Percentiles rank a stretch among this genome's conserved stretches.
phyloP scores from a whole-genome alignment of 2,329 filamentous ascomycete genomes.

The Mycogone perniciosa region DNA sequence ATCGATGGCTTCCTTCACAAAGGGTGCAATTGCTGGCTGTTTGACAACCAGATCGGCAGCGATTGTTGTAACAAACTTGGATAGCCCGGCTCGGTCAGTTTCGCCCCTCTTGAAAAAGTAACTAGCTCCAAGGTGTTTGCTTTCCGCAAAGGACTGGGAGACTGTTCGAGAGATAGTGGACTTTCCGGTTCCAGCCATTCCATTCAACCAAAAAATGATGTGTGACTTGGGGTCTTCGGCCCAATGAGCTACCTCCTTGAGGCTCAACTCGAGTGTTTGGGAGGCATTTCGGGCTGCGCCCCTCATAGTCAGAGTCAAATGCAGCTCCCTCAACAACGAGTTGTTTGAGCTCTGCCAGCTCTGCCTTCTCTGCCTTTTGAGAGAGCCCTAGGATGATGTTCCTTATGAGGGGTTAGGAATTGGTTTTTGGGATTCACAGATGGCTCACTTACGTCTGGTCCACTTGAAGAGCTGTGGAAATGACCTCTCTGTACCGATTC shows the following conservation, averaged over 20 bases:
- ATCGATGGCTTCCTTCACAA: conserved; percentile 24
- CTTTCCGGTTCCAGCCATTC: conserved; percentile 35
- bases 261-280: conserved; percentile 24
- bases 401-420: too few species aligned
- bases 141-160: conserved; percentile 18
- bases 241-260: conserved; percentile 26
- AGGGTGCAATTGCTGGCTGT: conserved; percentile 21
- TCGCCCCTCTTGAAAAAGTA: conserved; percentile 42
- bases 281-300: conserved; percentile 25
- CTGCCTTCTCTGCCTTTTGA: conserved; percentile 16
- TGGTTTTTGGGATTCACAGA: too few species aligned
- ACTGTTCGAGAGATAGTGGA: conserved; percentile 33
- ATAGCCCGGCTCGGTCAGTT: conserved; percentile 29
- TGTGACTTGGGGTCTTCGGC: conserved; percentile 14
- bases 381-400: neutral
- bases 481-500: conserved; percentile 20
- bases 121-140: conserved; percentile 24
- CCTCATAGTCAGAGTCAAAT: conserved; percentile 28
- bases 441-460: conserved; percentile 25
- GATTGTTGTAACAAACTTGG: conserved; percentile 35
- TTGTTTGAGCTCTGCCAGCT: conserved; percentile 6
- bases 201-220: conserved; percentile 31
- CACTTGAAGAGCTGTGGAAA: conserved; percentile 26
- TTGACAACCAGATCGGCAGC: conserved; percentile 25
- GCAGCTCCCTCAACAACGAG: conserved; percentile 16